Evolutionary conservation across 768 basidiomycete species (phyloP).

Genomic region (Sporobolomyces pararoseus): DNA sequence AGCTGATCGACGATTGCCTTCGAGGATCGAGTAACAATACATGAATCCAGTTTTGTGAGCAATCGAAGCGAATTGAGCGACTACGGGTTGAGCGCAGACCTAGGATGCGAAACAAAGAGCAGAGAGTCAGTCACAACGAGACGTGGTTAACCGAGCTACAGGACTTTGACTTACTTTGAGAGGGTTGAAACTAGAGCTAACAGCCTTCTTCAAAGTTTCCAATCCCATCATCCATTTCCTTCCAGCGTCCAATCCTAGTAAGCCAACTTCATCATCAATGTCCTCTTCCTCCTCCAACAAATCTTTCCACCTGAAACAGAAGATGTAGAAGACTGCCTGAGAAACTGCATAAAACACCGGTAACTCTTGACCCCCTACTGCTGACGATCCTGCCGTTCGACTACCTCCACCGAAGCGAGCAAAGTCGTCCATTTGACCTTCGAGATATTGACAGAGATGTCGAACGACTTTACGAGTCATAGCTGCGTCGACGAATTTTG

Average conservation of each 20-base stretch:
- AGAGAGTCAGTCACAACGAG: neutral
- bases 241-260: slow-evolving; percentile 44
- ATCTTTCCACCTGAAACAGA: slow-evolving; percentile 96
- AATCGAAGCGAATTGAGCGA: slow-evolving; percentile 86
- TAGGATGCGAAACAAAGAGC: no score
- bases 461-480: slow-evolving; percentile 68
- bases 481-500: slow-evolving; percentile 73
- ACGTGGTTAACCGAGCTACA: no score
- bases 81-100: slow-evolving; percentile 87
- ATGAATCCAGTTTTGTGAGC: slow-evolving; percentile 85
- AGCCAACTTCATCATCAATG: slow-evolving; percentile 56
- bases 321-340: slow-evolving; percentile 90
- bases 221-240: slow-evolving; percentile 84
- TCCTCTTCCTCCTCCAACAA: slow-evolving; percentile 58
- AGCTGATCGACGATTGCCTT: slow-evolving; percentile 68
- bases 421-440: slow-evolving; percentile 66
- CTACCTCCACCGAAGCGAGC: slow-evolving; percentile 13
- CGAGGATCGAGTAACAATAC: slow-evolving; percentile 89
- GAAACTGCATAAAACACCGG: slow-evolving; percentile 85
- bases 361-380: slow-evolving; percentile 33
- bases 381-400: neutral
- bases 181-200: slow-evolving; percentile 80
- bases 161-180: slow-evolving; percentile 71
- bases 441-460: slow-evolving; percentile 82
- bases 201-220: slow-evolving; percentile 69